Evolutionary conservation across 495 filamentous ascomycete species (phyloP).

Genomic region (Filosporella fistucella): DNA sequence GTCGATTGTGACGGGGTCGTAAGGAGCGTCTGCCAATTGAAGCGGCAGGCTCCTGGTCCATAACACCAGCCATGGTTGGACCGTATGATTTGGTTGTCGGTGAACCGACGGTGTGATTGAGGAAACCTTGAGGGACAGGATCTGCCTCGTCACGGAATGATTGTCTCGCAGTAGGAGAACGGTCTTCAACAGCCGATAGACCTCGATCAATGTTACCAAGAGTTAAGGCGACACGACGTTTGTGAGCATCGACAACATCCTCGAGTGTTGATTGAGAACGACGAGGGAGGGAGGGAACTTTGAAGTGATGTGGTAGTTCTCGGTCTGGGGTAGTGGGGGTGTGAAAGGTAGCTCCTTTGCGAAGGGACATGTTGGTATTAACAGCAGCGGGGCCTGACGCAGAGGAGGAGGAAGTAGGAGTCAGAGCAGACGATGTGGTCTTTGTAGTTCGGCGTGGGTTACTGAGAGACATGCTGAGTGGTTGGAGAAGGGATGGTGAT

Average conservation of each 20-base stretch:
- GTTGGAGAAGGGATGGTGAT: conserved; percentile 11
- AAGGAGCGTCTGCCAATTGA: conserved; percentile 26
- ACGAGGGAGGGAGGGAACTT: conserved; percentile 46
- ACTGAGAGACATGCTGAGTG: conserved; percentile 24
- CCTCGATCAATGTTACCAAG: conserved; percentile 46
- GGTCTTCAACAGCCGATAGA: conserved; percentile 30
- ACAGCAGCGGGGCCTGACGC: conserved; percentile 26
- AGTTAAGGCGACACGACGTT: conserved; percentile 47
- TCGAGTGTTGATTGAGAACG: conserved; percentile 60
- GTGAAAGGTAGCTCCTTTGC: conserved; percentile 63
- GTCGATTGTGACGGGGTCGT: conserved; percentile 43
- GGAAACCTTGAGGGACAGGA: conserved; percentile 45
- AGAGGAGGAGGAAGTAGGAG: conserved; percentile 23
- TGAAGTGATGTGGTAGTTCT: conserved; percentile 31
- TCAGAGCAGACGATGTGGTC: conserved; percentile 22
- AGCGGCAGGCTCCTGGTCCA: conserved; percentile 20
- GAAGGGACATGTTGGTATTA: conserved; percentile 50
- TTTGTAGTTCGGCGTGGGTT: conserved; percentile 26
- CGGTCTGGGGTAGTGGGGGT: conserved; percentile 37
- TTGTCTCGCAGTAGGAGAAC: conserved; percentile 24
- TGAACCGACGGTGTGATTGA: conserved; percentile 38
- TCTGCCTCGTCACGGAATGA: conserved; percentile 41
- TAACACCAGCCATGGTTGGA: conserved; percentile 30
- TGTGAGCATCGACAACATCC: conserved; percentile 52
- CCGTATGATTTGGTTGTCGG: conserved; percentile 21